Conservation (phyloP, 805 yeast species). For the Sugiyamaella smithiae region DNA sequence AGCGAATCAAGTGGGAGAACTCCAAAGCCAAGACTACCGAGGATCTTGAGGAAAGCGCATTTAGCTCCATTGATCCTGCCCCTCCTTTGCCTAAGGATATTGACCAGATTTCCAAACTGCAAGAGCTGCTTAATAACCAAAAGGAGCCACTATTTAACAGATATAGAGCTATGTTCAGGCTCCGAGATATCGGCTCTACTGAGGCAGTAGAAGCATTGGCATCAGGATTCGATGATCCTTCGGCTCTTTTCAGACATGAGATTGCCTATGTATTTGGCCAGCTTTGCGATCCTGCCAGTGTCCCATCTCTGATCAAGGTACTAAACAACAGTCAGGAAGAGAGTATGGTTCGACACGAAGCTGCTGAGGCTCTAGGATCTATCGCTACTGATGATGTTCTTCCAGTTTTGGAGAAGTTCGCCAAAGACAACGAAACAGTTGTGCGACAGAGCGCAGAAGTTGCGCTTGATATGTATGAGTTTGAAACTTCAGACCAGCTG, state of each 20-base stretch:
- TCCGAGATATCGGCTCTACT: conserved; percentile 89
- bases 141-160: conserved; percentile 80
- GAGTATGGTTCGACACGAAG: conserved; percentile 99
- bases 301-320: conserved; percentile 81
- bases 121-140: conserved; percentile 70
- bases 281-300: conserved; percentile 87
- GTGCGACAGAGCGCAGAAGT: conserved; percentile 97
- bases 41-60: conserved; percentile 68
- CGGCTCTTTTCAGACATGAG: conserved; percentile 95
- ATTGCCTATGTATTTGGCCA: conserved; percentile 98
- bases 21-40: conserved; percentile 66
- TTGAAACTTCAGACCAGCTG: conserved; percentile 78
- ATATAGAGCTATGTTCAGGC: conserved; percentile 97
- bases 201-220: conserved; percentile 94
- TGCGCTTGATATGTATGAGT: conserved; percentile 97
- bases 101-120: conserved; percentile 63
- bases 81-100: conserved; percentile 83
- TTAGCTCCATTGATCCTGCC: conserved; percentile 93
- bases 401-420: conserved; percentile 76
- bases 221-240: conserved; percentile 81
- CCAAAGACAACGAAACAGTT: conserved; percentile 79
- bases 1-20: conserved; percentile 89
- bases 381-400: conserved; percentile 95
- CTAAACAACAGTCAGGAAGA: conserved; percentile 77
- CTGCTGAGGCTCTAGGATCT: conserved; percentile 97